Conservation (phyloP, 768 basidiomycete species). For the Mycena galericulata region DNA sequence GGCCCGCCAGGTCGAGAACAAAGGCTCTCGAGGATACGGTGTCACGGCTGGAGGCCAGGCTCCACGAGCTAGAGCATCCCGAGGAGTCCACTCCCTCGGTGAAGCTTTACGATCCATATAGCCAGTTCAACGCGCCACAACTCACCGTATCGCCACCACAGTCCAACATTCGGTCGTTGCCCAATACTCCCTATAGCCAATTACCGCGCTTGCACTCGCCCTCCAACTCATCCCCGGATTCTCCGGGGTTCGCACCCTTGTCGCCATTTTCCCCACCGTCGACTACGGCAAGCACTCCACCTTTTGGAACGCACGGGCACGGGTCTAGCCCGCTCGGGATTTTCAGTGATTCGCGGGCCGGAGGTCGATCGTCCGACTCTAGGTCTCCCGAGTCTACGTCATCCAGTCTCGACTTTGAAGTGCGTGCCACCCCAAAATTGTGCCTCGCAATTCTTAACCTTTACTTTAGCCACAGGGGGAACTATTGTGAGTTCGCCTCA, state of each 20-base stretch:
- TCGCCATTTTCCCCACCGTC: slow-evolving; percentile 61
- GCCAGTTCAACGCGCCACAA: slow-evolving; percentile 5
- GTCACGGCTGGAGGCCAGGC: slow-evolving; percentile 50
- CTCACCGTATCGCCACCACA: slow-evolving; percentile 3
- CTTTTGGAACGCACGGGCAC: slow-evolving; percentile 6
- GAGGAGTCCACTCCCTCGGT: slow-evolving; percentile 34
- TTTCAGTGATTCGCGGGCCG: slow-evolving; percentile 19
- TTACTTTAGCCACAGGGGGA: too few species aligned
- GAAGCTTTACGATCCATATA: slow-evolving; percentile 35
- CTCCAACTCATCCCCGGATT: slow-evolving; percentile 32
- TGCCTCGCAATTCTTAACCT: too few species aligned
- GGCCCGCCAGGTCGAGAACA: slow-evolving; percentile 61
- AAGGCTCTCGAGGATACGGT: slow-evolving; percentile 59
- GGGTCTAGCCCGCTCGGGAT: slow-evolving; percentile 28
- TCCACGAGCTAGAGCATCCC: slow-evolving; percentile 53
- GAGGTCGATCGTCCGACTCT: background rate
- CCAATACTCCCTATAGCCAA: slow-evolving; percentile 8
- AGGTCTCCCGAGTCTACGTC: slow-evolving; percentile 23
- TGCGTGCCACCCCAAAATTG: slow-evolving; percentile 6
- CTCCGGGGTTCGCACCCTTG: slow-evolving; percentile 28
- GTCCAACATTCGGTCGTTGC: slow-evolving; percentile 1
- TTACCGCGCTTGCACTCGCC: slow-evolving; percentile 11
- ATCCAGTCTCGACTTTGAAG: slow-evolving; percentile 22
- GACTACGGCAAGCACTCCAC: slow-evolving; percentile 25
- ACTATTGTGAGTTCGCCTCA: slow-evolving; percentile 33